Base-by-base conservation (phyloP, 257 asterid species). In the Mitragyna speciosa region DNA sequence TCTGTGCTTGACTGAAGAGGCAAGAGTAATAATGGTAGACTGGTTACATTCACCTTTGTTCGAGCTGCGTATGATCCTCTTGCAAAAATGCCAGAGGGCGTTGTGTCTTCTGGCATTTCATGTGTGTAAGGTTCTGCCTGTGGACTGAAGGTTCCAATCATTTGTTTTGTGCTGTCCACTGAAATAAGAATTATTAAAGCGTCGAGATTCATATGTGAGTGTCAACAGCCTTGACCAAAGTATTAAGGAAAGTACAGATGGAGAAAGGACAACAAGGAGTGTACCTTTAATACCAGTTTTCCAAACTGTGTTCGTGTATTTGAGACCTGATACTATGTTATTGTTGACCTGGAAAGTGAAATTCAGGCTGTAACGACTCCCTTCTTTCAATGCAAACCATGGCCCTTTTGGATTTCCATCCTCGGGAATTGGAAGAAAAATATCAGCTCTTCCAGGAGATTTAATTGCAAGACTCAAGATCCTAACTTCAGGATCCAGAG, bases 121-220 rank as follows among this genome's bases (percentile, higher is more conserved):
- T 93, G 97, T 5, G 87, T 87, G 78, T 96, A 96, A 51, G 97
- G 93, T 81, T 94, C 98, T 12, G 78, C 33, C 90, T 92, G 98
- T 81, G 99, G 99, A 83, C 99, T 95, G 89, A 95, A 95, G 75
- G 98, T 94, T 75, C 99, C 99, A 11, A 95, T 93, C 98, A 95
- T 95, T 88, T 92, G 96, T 80, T 93, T 95, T 43, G 97, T 87
- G 88, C 85, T 86, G 87, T 95, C 98, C 83, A 95, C 98, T 95
- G 90, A 76, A 84, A 80, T 51, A 45, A 11, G 54, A 65, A 47
- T 65, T 52, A 70, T 2, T 24, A 39, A 54, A 76, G 79, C 77
- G 63, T 5, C 63, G 43, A 67, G 51, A 54, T 79, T 67, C 70
- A 84, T 15, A 30, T 47, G 26, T 56, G 43, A 64, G 7, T 74